phyloP scores from a whole-genome alignment of 1,139 yeast genomes.

The Hemisphaericaspora xylanilytica region DNA sequence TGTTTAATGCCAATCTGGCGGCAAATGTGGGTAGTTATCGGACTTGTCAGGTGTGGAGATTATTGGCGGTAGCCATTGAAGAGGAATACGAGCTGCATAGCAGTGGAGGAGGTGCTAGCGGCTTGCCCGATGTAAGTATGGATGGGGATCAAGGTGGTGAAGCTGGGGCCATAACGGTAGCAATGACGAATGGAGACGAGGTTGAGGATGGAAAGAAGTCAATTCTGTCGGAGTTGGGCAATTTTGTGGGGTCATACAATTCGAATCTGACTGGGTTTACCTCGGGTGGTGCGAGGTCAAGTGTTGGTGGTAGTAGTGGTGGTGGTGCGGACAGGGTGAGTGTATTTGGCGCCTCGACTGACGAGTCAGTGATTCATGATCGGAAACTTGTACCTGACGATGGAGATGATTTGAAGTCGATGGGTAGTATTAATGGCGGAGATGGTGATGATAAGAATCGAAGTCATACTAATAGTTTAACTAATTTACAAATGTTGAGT shows the following conservation, averaged over 20 bases:
- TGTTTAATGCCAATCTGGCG: conserved; percentile 59
- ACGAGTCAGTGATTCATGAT: conserved; percentile 4
- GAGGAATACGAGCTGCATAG: conserved; percentile 30
- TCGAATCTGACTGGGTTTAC: conserved; percentile 41
- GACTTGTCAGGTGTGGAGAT: conserved; percentile 69
- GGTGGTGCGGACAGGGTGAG: conserved; percentile 12
- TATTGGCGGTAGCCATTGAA: conserved; percentile 54
- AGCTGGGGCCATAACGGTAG: not conserved
- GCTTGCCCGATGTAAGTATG: no score
- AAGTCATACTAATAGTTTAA: conserved; percentile 22
- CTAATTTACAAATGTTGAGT: conserved; percentile 16
- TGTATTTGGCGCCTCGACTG: conserved; percentile 12
- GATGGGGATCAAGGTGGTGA: not conserved
- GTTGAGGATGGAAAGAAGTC: conserved; percentile 26
- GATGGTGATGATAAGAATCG: conserved; percentile 14
- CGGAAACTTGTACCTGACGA: conserved; percentile 3
- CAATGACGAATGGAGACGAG: no score
- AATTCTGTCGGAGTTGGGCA: conserved; percentile 41
- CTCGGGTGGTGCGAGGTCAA: no score
- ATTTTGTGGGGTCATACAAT: conserved; percentile 44
- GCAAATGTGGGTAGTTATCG: conserved; percentile 50
- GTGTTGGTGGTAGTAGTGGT: no score
- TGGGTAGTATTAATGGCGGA: not conserved
- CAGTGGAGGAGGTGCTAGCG: not conserved
- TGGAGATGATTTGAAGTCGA: conserved; percentile 6